These are phyloP conservation scores for Rhizoctonia solani DNA, from an alignment of 1,284 basidiomycete species.

Conservation along the genomic window DNA sequence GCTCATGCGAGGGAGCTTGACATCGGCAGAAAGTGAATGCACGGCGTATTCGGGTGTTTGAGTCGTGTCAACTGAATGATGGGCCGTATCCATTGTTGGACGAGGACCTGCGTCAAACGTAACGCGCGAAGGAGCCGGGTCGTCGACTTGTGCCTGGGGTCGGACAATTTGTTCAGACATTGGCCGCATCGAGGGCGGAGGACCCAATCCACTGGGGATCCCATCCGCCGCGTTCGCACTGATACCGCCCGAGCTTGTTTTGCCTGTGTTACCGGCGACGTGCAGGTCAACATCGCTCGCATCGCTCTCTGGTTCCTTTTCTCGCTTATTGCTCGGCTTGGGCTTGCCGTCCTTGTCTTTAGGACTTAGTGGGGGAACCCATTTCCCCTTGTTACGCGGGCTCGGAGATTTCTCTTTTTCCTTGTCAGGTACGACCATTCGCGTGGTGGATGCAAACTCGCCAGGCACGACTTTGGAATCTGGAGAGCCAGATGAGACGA, in stretches of 20 bases:
- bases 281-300: not conserved
- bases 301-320: not conserved
- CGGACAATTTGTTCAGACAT: not conserved
- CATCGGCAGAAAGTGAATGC: not conserved
- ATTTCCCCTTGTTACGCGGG: too few species aligned
- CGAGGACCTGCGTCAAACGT: not conserved
- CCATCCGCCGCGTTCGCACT: too few species aligned
- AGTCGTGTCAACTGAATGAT: not conserved
- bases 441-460: not conserved
- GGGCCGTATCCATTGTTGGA: not conserved
- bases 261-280: not conserved
- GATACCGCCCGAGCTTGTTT: too few species aligned
- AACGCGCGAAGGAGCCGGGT: not conserved
- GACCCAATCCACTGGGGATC: not conserved
- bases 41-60: not conserved
- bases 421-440: not conserved
- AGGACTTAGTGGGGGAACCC: not conserved
- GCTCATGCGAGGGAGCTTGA: not conserved
- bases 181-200: not conserved
- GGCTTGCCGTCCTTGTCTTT: conserved; percentile 2
- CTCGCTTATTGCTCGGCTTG: not conserved
- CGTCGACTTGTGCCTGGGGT: not conserved
- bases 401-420: too few species aligned
- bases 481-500: not conserved
- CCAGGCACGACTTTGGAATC: not conserved